Conservation (phyloP, 1,284 basidiomycete species). For the Paramarasmius palmivorus region DNA sequence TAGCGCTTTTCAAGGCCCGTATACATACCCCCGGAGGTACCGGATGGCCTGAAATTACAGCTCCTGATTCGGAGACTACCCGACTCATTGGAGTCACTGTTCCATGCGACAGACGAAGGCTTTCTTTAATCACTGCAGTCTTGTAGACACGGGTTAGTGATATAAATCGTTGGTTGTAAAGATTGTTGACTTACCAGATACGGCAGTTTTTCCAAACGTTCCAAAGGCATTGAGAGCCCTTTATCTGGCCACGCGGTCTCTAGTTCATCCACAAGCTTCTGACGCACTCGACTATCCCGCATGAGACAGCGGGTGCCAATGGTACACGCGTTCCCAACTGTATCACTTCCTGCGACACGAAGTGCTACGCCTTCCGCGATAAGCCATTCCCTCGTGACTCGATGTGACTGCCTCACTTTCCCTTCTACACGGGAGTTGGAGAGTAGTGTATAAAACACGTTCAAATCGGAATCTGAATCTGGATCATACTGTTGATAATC, state of each 20-base stretch:
- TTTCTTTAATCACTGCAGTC: constrained; percentile 7
- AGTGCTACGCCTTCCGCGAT: background rate
- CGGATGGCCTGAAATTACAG: background rate
- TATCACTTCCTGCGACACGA: background rate
- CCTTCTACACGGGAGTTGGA: background rate
- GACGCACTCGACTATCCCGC: background rate
- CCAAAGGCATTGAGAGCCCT: background rate
- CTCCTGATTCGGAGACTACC: background rate
- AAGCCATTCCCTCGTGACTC: background rate
- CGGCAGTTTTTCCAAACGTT: background rate
- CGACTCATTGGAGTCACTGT: background rate
- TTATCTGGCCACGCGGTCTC: background rate
- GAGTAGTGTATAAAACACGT: background rate
- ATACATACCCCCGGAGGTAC: constrained; percentile 2
- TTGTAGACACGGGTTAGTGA: background rate
- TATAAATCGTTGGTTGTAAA: background rate
- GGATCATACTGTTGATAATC: background rate
- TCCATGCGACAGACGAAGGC: background rate
- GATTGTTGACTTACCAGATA: background rate
- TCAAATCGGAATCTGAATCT: background rate
- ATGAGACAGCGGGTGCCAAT: background rate
- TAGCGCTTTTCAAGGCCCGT: no score
- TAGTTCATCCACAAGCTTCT: background rate
- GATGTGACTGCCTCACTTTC: background rate
- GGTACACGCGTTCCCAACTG: background rate